These are phyloP conservation scores for Pulveroboletus sp. DNA, from an alignment of 768 basidiomycete species.

Conservation along the genomic window DNA sequence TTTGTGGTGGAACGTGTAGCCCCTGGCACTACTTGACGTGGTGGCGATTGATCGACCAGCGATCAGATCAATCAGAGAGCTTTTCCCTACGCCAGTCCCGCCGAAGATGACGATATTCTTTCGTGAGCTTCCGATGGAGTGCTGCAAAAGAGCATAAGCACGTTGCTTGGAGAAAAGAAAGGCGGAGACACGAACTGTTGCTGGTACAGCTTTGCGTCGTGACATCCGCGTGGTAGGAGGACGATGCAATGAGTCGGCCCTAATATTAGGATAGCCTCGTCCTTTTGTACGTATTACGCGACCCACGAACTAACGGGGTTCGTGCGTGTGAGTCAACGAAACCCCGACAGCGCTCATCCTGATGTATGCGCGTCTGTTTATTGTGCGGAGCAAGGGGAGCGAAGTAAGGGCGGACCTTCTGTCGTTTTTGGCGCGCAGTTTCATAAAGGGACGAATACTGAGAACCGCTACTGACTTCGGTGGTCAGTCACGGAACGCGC, in stretches of 20 bases:
- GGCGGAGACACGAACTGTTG: slow-evolving; percentile 10
- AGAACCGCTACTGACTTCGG: background rate
- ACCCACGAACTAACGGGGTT: slow-evolving; percentile 3
- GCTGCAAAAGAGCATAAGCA: slow-evolving; percentile 9
- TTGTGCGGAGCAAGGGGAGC: slow-evolving; percentile 7
- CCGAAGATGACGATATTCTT: slow-evolving; percentile 27
- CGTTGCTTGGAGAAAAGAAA: background rate
- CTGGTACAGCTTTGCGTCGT: slow-evolving; percentile 14
- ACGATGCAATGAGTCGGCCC: slow-evolving; percentile 6
- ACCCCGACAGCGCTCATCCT: slow-evolving; percentile 19
- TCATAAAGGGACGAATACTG: slow-evolving; percentile 4
- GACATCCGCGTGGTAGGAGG: slow-evolving; percentile 21
- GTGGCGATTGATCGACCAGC: slow-evolving; percentile 35
- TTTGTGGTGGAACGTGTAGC: slow-evolving; percentile 32
- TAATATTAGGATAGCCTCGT: slow-evolving; percentile 1
- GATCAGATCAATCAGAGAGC: slow-evolving; percentile 42
- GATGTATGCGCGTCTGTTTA: background rate
- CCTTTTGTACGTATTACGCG: slow-evolving; percentile 21
- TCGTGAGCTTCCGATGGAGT: slow-evolving; percentile 5
- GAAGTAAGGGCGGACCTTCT: background rate
- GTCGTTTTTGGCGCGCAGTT: background rate
- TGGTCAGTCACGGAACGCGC: slow-evolving; percentile 16
- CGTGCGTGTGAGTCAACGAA: slow-evolving; percentile 10
- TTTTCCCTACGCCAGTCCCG: slow-evolving; percentile 34
- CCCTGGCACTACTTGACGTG: slow-evolving; percentile 30